Conservation (phyloP, 139 green algal genomes). For the Micromonas commoda region DNA sequence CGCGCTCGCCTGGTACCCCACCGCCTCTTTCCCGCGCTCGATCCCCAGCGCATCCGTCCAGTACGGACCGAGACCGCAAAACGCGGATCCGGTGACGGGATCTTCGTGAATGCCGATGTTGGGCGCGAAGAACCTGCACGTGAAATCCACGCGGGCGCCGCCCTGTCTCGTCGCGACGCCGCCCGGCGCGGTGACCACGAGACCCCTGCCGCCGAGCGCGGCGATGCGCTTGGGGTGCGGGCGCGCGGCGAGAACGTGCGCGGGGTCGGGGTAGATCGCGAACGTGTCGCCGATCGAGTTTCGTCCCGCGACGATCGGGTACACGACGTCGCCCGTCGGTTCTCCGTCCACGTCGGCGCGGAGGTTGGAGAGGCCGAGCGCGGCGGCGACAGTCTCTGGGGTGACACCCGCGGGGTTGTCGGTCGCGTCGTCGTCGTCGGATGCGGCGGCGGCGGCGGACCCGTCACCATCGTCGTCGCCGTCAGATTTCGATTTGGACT, state of each 20-base stretch:
- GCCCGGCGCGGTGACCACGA: background rate
- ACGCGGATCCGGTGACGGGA: conserved; percentile 74
- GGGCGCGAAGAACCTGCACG: conserved; percentile 75
- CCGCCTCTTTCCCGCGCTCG: background rate
- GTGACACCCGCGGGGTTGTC: too few relatives aligned
- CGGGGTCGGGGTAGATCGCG: background rate
- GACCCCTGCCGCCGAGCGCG: background rate
- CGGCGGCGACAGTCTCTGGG: too few relatives aligned
- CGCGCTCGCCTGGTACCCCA: background rate
- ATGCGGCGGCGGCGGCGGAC: background rate
- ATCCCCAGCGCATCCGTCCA: conserved; percentile 7
- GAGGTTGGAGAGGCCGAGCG: background rate
- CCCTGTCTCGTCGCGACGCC: background rate
- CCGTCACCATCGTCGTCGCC: too few relatives aligned
- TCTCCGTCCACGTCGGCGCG: too few relatives aligned
- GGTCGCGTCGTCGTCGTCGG: too few relatives aligned
- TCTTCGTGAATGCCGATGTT: conserved; percentile 76
- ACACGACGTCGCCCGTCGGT: too few relatives aligned
- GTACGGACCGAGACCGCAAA: conserved; percentile 43
- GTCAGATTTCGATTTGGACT: too few relatives aligned
- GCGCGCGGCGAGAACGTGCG: background rate
- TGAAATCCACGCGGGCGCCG: conserved; percentile 38
- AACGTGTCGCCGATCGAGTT: conserved; percentile 16
- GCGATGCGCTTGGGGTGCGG: background rate
- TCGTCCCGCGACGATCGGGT: background rate